Base-by-base conservation (phyloP, 371 early-diverging fungal species). In the Mucor saturninus region DNA sequence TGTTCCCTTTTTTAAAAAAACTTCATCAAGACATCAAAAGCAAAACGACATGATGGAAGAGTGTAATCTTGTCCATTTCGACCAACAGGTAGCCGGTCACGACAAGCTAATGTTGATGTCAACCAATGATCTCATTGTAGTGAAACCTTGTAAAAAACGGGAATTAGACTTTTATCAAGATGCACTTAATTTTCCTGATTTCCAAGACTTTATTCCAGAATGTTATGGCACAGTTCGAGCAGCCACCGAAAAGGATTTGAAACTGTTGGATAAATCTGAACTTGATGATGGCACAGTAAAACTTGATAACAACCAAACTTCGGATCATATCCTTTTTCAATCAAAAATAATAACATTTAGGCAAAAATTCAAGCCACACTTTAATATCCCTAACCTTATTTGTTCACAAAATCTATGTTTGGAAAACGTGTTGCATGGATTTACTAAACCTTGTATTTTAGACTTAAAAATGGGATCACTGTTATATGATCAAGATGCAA, bases 391-490 rank as follows among this genome's bases (percentile, higher is more conserved):
- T 73, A 57, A 68, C 61, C 13, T 35, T 14, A 60, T 53, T 26
- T 35, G n/a, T 21, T 39, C 52, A 81, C 83, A 77, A 49, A 73
- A 83, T 53, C 65, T 93, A 29, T 91, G 91, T 65, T 65, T 93
- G 62, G 92, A 91, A 68, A 93, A 93, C 57, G 48, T 92, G n/a
- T 69, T 87, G 11, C 69, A 75, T 59, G 88, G 88, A 5, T 91
- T 89, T 62, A 77, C 72, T 15, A 80, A 84, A 42, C 89, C 92
- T 1, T 90, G 90, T 64, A 76, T 94, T 7, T 67, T 94, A 56
- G 94, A 94, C 71, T 32, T 94, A n/a, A 94, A 94, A 69, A 68
- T 94, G 40, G 94, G 94, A 11, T 76, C 79, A 0, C 81, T 79
- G 56, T 69, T 90, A 21, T 86, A 83, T 61, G 91, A 88, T 48